These are phyloP conservation scores for Lagenidium giganteum DNA, from an alignment of 352 stramenopile species.

Conservation along the genomic window DNA sequence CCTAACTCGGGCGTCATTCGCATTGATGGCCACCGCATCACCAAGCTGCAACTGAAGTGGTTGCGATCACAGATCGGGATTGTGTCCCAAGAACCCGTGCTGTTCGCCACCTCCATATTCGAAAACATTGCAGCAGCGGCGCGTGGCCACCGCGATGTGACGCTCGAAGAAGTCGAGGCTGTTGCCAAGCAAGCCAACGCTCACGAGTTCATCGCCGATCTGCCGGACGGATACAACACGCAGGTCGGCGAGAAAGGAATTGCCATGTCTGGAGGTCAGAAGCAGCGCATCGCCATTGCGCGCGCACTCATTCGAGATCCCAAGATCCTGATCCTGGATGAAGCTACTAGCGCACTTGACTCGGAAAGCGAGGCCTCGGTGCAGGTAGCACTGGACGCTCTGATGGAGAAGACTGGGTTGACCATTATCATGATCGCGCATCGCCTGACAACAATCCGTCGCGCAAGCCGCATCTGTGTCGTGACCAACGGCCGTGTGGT, in stretches of 20 bases:
- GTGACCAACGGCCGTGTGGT: slow-evolving; percentile 15
- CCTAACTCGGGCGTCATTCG: slow-evolving; percentile 48
- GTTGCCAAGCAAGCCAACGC: slow-evolving; percentile 4
- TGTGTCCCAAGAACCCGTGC: slow-evolving; percentile 67
- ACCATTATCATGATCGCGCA: slow-evolving; percentile 41
- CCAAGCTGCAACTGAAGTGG: slow-evolving; percentile 52
- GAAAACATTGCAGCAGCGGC: slow-evolving; percentile 77
- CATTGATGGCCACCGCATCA: slow-evolving; percentile 60
- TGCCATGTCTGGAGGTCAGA: slow-evolving; percentile 56
- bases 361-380: slow-evolving; percentile 65
- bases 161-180: slow-evolving; percentile 1
- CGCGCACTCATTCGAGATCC: slow-evolving; percentile 60
- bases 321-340: slow-evolving; percentile 55
- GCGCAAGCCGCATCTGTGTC: slow-evolving; percentile 32
- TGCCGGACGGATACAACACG: slow-evolving; percentile 36
- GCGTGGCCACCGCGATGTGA: background rate
- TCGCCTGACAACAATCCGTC: slow-evolving; percentile 27
- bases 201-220: slow-evolving; percentile 11
- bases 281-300: slow-evolving; percentile 27
- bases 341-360: slow-evolving; percentile 76
- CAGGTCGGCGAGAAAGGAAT: slow-evolving; percentile 60
- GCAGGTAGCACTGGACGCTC: slow-evolving; percentile 46
- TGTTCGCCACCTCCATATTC: slow-evolving; percentile 73
- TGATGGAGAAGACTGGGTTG: too few species aligned
- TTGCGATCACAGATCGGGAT: slow-evolving; percentile 41